Percentiles rank a stretch among this genome's conserved stretches.
Evolutionary conservation across 805 yeast species (phyloP).

Genomic region (Nematodospora valgi): DNA sequence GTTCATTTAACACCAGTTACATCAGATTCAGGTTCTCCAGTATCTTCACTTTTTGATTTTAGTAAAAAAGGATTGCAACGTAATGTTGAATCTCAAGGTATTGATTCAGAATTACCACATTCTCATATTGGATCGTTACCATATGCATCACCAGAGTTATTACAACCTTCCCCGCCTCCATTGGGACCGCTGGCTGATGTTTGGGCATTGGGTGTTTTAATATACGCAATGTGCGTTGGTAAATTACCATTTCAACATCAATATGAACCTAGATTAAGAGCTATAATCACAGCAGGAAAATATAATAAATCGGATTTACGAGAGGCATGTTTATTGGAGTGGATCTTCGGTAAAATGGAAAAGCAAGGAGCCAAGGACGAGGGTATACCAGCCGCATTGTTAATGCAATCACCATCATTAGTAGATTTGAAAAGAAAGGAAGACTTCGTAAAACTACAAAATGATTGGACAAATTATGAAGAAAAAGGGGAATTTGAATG

Average conservation of each 20-base stretch:
- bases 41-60: conserved; percentile 1
- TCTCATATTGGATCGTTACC: conserved; percentile 86
- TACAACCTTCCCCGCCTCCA: conserved; percentile 59
- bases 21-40: conserved; percentile 12
- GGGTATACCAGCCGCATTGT: conserved; percentile 6
- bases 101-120: conserved; percentile 50
- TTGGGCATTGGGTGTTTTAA: conserved; percentile 86
- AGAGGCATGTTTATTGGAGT: conserved; percentile 35
- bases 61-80: background rate
- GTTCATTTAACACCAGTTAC: conserved; percentile 30
- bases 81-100: conserved; percentile 11
- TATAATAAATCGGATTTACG: conserved; percentile 48
- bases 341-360: conserved; percentile 15
- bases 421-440: conserved; percentile 16
- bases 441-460: conserved; percentile 14
- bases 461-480: conserved; percentile 13
- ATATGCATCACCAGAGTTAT: conserved; percentile 85
- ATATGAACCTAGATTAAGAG: conserved; percentile 76
- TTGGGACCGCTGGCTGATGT: conserved; percentile 71
- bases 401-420: conserved; percentile 14
- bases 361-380: background rate
- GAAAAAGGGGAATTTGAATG: conserved; percentile 21
- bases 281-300: conserved; percentile 66
- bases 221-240: conserved; percentile 71
- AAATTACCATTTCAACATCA: conserved; percentile 78